phyloP scores from a whole-genome alignment of 2,329 filamentous ascomycete species.

The Phaeosphaeria sp. region DNA sequence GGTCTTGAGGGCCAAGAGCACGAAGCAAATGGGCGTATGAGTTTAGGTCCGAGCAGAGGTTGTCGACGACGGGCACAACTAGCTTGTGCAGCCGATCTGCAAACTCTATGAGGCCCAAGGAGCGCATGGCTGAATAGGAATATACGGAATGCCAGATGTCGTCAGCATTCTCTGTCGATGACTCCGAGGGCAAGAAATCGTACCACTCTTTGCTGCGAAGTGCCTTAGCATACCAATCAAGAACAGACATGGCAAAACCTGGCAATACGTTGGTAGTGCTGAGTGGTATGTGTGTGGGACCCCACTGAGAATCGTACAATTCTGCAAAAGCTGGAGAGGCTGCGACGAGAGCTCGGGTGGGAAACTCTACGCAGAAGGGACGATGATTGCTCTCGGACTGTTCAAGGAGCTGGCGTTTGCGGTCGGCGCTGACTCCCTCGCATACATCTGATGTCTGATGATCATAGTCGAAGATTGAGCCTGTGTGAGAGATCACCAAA shows the following conservation, averaged over 20 bases:
- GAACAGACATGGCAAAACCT: conserved; percentile 10
- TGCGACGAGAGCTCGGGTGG: conserved; percentile 3
- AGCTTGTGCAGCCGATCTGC: conserved; percentile 3
- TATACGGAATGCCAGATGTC: conserved; percentile 16
- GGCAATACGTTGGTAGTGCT: conserved; percentile 7
- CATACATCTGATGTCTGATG: conserved; percentile 6
- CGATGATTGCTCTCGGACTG: conserved; percentile 2
- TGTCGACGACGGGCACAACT: conserved; percentile 1
- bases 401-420: conserved; percentile 9
- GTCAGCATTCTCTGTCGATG: conserved; percentile 4
- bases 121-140: conserved; percentile 10
- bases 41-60: not conserved
- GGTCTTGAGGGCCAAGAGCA: not conserved
- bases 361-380: conserved; percentile 9
- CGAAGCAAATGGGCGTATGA: not conserved
- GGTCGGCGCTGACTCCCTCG: conserved; percentile 5
- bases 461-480: conserved; percentile 1
- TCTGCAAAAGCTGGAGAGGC: conserved; percentile 5
- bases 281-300: not conserved
- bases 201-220: conserved; percentile 1
- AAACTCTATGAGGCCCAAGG: conserved; percentile 9
- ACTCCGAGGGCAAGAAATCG: conserved; percentile 4
- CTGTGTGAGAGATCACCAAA: conserved; percentile 3
- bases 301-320: not conserved
- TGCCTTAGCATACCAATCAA: conserved; percentile 9